phyloP scores from a whole-genome alignment of 305 asterid genomes.

The Petunia hybrid region DNA sequence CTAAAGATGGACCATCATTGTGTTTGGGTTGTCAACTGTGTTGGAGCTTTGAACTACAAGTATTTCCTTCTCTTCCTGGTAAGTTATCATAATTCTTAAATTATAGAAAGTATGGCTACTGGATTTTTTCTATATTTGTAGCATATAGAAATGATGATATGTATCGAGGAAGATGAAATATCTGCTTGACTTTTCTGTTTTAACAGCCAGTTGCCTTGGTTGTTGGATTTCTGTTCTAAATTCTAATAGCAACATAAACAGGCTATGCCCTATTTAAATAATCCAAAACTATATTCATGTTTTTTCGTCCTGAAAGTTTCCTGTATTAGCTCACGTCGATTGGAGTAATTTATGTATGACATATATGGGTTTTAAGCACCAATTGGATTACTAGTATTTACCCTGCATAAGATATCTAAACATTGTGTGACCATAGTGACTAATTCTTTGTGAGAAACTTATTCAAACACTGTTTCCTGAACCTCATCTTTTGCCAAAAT shows the following conservation, averaged over 20 bases:
- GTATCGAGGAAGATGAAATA: background rate
- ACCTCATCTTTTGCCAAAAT: background rate
- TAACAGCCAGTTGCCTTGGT: background rate
- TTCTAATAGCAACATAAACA: background rate
- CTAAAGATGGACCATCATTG: slow-evolving; percentile 99
- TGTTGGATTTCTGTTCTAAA: background rate
- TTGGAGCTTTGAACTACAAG: slow-evolving; percentile 98
- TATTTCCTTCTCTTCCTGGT: slow-evolving; percentile 98
- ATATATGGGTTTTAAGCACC: background rate
- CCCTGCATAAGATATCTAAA: slow-evolving; percentile 3
- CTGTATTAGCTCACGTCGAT: background rate
- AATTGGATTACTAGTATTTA: background rate
- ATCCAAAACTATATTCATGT: background rate
- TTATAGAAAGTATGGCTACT: slow-evolving; percentile 4
- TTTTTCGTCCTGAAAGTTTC: background rate
- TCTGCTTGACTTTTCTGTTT: background rate
- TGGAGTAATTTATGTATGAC: background rate
- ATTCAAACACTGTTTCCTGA: background rate
- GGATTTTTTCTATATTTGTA: slow-evolving; percentile 4
- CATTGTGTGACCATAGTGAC: background rate
- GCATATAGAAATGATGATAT: background rate
- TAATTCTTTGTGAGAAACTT: slow-evolving; percentile 8
- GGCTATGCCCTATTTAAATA: slow-evolving; percentile 4
- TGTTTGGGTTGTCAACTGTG: slow-evolving; percentile 99
- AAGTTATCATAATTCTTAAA: slow-evolving; percentile 34